Evolutionary conservation across 495 filamentous ascomycete genomes (phyloP).

Genomic region (Tuber magnatum): DNA sequence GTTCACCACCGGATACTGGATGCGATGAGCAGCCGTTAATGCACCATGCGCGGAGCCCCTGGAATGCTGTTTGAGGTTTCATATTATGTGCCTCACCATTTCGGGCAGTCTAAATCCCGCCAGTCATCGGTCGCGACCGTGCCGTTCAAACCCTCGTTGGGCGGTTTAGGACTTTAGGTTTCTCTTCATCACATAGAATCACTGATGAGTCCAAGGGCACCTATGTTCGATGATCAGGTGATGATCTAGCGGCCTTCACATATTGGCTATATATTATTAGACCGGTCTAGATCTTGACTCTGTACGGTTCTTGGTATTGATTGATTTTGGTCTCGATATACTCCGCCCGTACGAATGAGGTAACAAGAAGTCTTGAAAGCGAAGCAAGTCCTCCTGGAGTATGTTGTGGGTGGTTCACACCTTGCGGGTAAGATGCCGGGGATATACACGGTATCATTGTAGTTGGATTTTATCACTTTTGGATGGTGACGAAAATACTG

Average conservation of each 20-base stretch:
- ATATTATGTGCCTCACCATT: not conserved
- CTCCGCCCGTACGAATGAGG: not conserved
- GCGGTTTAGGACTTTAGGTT: not conserved
- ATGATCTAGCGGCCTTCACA: not conserved
- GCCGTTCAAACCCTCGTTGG: not conserved
- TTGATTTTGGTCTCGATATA: not conserved
- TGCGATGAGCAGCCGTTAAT: constrained; percentile 3
- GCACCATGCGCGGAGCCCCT: constrained; percentile 1
- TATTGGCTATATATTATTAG: not conserved
- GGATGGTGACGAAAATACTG: not conserved
- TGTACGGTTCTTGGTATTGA: not conserved
- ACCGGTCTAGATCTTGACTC: not conserved
- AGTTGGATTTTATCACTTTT: not conserved
- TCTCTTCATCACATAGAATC: not conserved
- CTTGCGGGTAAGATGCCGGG: not conserved
- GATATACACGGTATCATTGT: not conserved
- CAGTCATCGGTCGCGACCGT: not conserved
- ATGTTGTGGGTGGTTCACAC: not conserved
- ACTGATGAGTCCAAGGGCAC: not conserved
- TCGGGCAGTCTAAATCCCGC: not conserved
- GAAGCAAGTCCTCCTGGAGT: not conserved
- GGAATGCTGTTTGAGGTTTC: constrained; percentile 1
- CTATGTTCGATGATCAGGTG: not conserved
- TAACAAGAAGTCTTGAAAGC: not conserved
- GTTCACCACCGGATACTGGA: constrained; percentile 1